These are phyloP conservation scores for Rhizomucor pusillus DNA, from an alignment of 371 early-diverging fungal species.

Conservation along the genomic window DNA sequence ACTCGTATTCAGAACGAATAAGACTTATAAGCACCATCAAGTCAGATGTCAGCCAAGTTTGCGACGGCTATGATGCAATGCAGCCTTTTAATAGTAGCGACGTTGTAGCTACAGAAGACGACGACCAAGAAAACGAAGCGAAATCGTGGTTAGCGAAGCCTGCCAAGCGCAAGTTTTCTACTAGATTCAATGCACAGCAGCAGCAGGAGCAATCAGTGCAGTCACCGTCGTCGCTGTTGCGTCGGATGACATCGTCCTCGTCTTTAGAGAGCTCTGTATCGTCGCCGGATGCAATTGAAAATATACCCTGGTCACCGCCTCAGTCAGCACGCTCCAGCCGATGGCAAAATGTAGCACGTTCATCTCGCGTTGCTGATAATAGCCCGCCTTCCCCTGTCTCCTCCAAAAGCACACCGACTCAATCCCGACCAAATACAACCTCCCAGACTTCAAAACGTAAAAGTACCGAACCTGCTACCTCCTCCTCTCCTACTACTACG, in stretches of 20 bases:
- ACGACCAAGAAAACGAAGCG: slow-evolving; percentile 5
- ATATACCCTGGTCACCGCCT: not conserved
- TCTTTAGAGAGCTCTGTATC: slow-evolving; percentile 8
- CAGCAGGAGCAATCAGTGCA: too few relatives aligned
- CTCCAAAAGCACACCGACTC: slow-evolving; percentile 23
- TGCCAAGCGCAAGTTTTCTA: slow-evolving; percentile 23
- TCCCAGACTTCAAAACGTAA: slow-evolving; percentile 7
- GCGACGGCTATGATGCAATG: slow-evolving; percentile 7
- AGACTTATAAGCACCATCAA: slow-evolving; percentile 22
- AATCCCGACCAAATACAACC: slow-evolving; percentile 8
- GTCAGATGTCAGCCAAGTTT: slow-evolving; percentile 18
- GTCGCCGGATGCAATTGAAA: not conserved
- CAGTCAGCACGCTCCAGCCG: not conserved
- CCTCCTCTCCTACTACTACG: slow-evolving; percentile 3
- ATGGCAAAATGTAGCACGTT: not conserved
- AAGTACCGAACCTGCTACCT: slow-evolving; percentile 2
- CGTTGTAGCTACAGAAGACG: slow-evolving; percentile 8
- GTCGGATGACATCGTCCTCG: slow-evolving; percentile 11
- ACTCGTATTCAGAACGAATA: slow-evolving; percentile 27
- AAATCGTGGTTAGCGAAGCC: slow-evolving; percentile 17
- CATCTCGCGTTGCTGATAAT: not conserved
- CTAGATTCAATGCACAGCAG: slow-evolving; percentile 1
- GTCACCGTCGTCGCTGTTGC: slow-evolving; percentile 8
- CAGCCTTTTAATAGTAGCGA: not conserved
- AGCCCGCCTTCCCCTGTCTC: slow-evolving; percentile 19